Percentiles rank a stretch among this genome's conserved stretches.
These are phyloP conservation scores for Pisolithus albus DNA, from an alignment of 768 basidiomycete genomes.

Conservation along the genomic window DNA sequence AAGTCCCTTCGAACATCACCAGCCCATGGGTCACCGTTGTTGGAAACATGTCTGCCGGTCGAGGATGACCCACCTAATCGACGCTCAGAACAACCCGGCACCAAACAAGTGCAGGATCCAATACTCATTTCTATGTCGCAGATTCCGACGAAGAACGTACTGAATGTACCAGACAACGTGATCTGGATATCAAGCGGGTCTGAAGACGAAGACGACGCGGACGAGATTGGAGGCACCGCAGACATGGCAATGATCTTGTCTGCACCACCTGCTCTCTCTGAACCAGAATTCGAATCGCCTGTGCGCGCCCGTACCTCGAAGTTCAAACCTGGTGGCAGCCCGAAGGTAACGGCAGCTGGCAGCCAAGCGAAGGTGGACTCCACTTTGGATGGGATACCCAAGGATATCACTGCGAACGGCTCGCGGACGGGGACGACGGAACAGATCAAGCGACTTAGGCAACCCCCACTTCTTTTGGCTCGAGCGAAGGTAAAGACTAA, in stretches of 20 bases:
- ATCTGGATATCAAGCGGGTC: conserved; percentile 25
- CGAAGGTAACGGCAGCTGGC: background rate
- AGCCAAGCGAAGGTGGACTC: background rate
- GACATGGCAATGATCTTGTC: conserved; percentile 23
- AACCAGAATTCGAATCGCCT: background rate
- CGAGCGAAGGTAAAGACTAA: conserved; percentile 9
- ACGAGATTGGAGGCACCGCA: conserved; percentile 7
- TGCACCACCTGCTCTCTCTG: conserved; percentile 11
- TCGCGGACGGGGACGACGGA: background rate
- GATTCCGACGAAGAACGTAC: conserved; percentile 2
- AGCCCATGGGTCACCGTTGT: background rate
- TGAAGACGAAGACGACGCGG: conserved; percentile 18
- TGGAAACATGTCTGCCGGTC: too few species aligned
- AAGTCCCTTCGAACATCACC: background rate
- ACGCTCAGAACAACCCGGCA: too few species aligned
- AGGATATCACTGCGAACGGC: background rate
- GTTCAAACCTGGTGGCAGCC: background rate
- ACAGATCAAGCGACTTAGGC: background rate
- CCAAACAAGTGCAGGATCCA: too few species aligned
- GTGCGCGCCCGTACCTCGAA: background rate
- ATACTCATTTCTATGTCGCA: too few species aligned
- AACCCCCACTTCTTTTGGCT: conserved; percentile 18
- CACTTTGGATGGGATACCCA: background rate
- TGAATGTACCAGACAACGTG: conserved; percentile 6
- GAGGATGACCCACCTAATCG: too few species aligned